Evolutionary conservation across 73 alveolate species (phyloP), one percentile per base, ranked within the genome.

Genomic region (Strombidium stylifer): DNA sequence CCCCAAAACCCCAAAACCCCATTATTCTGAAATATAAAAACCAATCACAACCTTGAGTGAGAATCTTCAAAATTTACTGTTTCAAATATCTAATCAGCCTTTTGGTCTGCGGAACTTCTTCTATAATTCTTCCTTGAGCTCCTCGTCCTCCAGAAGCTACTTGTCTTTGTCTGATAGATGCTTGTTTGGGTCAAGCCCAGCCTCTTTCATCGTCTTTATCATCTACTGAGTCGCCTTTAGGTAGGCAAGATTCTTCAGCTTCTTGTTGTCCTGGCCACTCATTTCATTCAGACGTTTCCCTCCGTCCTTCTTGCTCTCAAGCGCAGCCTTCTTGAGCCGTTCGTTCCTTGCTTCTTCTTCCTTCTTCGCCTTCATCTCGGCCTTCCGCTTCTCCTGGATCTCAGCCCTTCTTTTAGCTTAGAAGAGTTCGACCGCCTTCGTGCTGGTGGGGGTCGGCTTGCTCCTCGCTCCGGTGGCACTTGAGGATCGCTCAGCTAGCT

Each of bases 361-460:
- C 42, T 79, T 84, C 92, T 86, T 96, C 77, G 53, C 68, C 69
- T 66, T 83, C 81, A 78, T 45, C 28, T 78, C 83, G 27, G 27
- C 36, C 19, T 83, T 81, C 81, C 87, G 54, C 56, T 69, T 71
- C 80, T 80, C 86, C 73, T 75, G 93, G 78, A 57, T 5, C n/a
- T 55, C 19, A 46, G 45, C 37, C 45, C 45, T 4, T 32, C n/a
- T 32, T 4, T 32, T 10, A 32, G n/a, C 42, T 4, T 10, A n/a
- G n/a, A n/a, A n/a, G n/a, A n/a, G n/a, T n/a, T n/a, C n/a, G n/a
- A n/a, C n/a, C n/a, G n/a, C n/a, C 20, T 5, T 19, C 5, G 74
- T 60, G 3, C 61, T 60, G 3, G 74, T 10, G 14, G 66, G 78
- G 42, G 31, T 64, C 30, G 31, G 46, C 25, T 64, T 35, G 24